A percentile compares a stretch with the other conserved stretches of the same genome.
These are phyloP conservation scores for Desmodesmus armatus DNA, from an alignment of 139 green algal genomes.

Conservation along the genomic window DNA sequence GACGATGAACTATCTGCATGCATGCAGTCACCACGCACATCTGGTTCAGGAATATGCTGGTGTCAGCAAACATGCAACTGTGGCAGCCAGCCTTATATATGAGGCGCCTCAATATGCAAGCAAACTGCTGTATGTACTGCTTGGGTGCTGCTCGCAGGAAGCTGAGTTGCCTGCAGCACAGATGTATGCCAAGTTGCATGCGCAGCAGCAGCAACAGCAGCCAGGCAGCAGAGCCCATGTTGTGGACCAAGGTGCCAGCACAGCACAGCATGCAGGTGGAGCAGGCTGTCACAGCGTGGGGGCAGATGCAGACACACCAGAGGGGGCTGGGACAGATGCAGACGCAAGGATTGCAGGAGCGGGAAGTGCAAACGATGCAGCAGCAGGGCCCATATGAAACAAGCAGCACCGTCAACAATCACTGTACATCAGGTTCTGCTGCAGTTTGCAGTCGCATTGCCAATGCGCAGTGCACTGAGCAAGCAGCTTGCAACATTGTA, in stretches of 20 bases:
- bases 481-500: too few species aligned
- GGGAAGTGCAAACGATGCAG: not conserved
- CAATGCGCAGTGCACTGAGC: not conserved
- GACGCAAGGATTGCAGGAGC: not conserved
- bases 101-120: too few species aligned
- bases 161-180: slow-evolving; percentile 25
- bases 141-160: too few species aligned
- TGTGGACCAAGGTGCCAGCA: too few species aligned
- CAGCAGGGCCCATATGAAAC: too few species aligned
- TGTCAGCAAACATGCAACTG: too few species aligned
- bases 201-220: slow-evolving; percentile 28
- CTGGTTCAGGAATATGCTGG: too few species aligned
- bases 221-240: slow-evolving; percentile 9
- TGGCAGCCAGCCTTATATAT: too few species aligned
- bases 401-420: not conserved
- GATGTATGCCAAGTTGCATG: slow-evolving; percentile 33
- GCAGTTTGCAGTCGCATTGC: not conserved
- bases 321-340: not conserved
- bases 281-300: not conserved
- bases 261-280: not conserved
- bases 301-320: not conserved
- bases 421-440: not conserved
- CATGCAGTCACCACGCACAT: too few species aligned
- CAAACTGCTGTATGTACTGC: too few species aligned
- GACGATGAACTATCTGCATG: too few species aligned